Conservation (phyloP, 2,329 filamentous ascomycete species). For the Gremmenia infestans region DNA sequence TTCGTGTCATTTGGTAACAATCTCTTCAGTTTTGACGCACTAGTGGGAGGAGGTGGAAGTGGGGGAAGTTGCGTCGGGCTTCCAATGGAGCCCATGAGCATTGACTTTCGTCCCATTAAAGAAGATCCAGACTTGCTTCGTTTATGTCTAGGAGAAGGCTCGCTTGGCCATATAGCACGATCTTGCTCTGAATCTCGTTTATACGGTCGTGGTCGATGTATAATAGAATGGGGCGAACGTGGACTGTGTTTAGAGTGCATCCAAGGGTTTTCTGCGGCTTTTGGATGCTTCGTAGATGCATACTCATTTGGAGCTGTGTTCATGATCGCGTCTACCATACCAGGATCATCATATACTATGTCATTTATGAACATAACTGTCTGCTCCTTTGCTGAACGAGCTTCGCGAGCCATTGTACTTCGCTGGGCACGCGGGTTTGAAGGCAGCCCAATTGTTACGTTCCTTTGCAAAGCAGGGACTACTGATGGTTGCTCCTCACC, state of each 20-base stretch:
- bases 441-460: conserved; percentile 23
- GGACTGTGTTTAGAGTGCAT: conserved; percentile 12
- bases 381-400: conserved; percentile 33
- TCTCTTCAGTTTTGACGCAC: conserved; percentile 34
- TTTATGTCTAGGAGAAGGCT: conserved; percentile 37
- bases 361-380: conserved; percentile 53
- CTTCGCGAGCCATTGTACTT: conserved; percentile 8
- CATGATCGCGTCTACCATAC: conserved; percentile 44
- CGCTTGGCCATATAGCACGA: conserved; percentile 43
- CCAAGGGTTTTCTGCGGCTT: conserved; percentile 17
- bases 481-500: conserved; percentile 11
- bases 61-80: conserved; percentile 48
- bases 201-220: conserved; percentile 31
- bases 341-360: conserved; percentile 50
- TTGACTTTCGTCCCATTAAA: conserved; percentile 40
- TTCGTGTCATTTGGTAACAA: conserved; percentile 48
- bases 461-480: conserved; percentile 18
- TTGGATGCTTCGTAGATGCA: conserved; percentile 14
- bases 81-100: conserved; percentile 40
- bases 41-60: conserved; percentile 40
- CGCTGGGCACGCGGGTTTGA: conserved; percentile 24
- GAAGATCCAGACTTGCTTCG: conserved; percentile 48
- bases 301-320: conserved; percentile 37
- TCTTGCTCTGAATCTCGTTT: conserved; percentile 31
- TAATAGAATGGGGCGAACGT: conserved; percentile 25